These are phyloP conservation scores for Fraxinus floribunda DNA, from an alignment of 305 asterid species.

Conservation along the genomic window DNA sequence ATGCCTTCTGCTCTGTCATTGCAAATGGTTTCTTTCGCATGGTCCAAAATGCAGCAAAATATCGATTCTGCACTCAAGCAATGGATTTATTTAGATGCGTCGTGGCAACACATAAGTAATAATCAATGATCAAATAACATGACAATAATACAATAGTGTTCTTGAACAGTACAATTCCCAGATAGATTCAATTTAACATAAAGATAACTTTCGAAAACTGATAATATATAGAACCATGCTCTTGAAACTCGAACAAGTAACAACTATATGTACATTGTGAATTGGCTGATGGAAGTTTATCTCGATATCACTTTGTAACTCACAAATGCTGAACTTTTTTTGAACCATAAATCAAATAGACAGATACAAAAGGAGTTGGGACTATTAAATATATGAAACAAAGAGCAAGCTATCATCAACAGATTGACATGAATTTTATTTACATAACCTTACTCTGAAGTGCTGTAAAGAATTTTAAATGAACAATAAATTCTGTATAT, in stretches of 20 bases:
- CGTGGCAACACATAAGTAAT: neutral
- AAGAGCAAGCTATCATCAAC: neutral
- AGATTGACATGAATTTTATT: neutral
- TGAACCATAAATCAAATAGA: neutral
- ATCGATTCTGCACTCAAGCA: slow-evolving; percentile 57
- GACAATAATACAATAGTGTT: neutral
- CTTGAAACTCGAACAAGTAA: neutral
- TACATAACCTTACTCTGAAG: neutral
- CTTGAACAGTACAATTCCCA: neutral
- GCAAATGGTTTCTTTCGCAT: slow-evolving; percentile 59
- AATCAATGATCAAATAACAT: neutral
- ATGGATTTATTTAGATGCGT: neutral
- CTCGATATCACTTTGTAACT: neutral
- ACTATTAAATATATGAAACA: neutral
- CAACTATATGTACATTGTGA: neutral
- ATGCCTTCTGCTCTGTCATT: slow-evolving; percentile 9
- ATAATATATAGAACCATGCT: neutral
- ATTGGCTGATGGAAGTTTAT: neutral
- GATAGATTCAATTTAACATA: too few species aligned
- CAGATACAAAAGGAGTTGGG: neutral
- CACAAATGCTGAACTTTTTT: neutral
- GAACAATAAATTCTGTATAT: neutral
- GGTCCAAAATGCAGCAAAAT: slow-evolving; percentile 87
- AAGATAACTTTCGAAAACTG: neutral
- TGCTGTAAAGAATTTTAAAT: neutral